These are phyloP conservation scores for Rhododendron molle DNA, from an alignment of 148 eudicot species.

Conservation along the genomic window DNA sequence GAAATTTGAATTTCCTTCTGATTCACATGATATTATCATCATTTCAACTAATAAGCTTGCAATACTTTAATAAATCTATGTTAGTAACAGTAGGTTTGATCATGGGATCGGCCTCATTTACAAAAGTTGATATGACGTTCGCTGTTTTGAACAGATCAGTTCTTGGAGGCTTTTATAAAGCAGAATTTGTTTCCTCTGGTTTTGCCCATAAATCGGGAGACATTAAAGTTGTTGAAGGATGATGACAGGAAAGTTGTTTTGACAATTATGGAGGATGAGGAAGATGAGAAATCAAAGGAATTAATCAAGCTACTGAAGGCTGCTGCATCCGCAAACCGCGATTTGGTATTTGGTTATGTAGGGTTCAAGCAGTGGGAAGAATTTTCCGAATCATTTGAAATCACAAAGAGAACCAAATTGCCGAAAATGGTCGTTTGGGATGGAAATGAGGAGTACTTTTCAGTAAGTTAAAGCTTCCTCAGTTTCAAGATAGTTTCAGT, in stretches of 20 bases:
- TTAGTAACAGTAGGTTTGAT: not conserved
- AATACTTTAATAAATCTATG: not conserved
- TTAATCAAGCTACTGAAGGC: slow-evolving; percentile 66
- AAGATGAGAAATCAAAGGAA: slow-evolving; percentile 53
- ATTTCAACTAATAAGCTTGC: not conserved
- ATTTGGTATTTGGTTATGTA: slow-evolving; percentile 74
- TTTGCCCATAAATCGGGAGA: slow-evolving; percentile 65
- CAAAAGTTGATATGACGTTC: not conserved
- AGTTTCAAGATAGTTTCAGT: not conserved
- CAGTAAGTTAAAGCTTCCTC: slow-evolving; percentile 43
- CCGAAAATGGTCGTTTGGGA: slow-evolving; percentile 98
- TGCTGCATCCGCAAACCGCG: slow-evolving; percentile 96
- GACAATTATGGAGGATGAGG: slow-evolving; percentile 69
- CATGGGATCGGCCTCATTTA: not conserved
- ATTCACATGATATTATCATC: not conserved
- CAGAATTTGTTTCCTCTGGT: slow-evolving; percentile 75
- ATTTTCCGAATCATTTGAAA: slow-evolving; percentile 74
- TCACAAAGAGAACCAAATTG: slow-evolving; percentile 46
- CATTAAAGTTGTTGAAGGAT: slow-evolving; percentile 62
- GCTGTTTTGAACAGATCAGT: slow-evolving; percentile 46
- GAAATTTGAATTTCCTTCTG: not conserved
- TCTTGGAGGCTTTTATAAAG: slow-evolving; percentile 75
- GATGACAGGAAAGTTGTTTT: slow-evolving; percentile 78
- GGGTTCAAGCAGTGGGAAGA: slow-evolving; percentile 71
- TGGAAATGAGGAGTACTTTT: slow-evolving; percentile 77